Conservation (phyloP, 306 rosid genomes). For the Gleditsia sinensis region DNA sequence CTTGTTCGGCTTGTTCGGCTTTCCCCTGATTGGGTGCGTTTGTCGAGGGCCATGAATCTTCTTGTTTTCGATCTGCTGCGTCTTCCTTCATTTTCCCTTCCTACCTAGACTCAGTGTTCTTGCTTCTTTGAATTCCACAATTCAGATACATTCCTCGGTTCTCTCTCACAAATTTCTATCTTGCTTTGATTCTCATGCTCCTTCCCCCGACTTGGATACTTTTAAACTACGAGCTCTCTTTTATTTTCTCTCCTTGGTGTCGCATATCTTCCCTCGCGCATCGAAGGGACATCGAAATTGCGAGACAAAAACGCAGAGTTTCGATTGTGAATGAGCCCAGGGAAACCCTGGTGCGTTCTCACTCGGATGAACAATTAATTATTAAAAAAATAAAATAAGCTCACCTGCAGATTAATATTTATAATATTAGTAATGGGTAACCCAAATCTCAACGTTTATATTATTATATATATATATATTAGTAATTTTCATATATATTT, state of each 20-base stretch:
- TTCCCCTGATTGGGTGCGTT: neutral
- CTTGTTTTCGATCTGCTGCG: conserved; percentile 41
- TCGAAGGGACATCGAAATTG: neutral
- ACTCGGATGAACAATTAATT: too few species aligned
- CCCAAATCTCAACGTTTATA: too few species aligned
- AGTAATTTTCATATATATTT: too few species aligned
- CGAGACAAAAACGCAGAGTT: neutral
- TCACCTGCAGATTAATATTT: too few species aligned
- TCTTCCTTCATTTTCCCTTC: conserved; percentile 53
- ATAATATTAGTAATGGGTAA: too few species aligned
- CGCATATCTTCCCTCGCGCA: neutral
- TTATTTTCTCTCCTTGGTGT: neutral
- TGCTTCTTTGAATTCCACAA: conserved; percentile 22
- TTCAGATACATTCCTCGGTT: conserved; percentile 42
- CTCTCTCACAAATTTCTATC: neutral
- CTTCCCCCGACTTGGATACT: conserved; percentile 8
- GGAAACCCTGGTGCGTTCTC: too few species aligned
- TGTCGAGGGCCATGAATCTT: conserved; percentile 12
- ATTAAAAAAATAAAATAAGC: too few species aligned
- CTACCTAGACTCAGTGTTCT: neutral
- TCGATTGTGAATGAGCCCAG: neutral
- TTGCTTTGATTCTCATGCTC: neutral
- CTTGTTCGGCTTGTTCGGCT: conserved; percentile 43
- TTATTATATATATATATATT: too few species aligned
- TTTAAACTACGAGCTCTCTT: neutral